Evolutionary conservation across 1,284 basidiomycete species (phyloP), one percentile per base, ranked within the genome.

Genomic region (Ustilago nuda): DNA sequence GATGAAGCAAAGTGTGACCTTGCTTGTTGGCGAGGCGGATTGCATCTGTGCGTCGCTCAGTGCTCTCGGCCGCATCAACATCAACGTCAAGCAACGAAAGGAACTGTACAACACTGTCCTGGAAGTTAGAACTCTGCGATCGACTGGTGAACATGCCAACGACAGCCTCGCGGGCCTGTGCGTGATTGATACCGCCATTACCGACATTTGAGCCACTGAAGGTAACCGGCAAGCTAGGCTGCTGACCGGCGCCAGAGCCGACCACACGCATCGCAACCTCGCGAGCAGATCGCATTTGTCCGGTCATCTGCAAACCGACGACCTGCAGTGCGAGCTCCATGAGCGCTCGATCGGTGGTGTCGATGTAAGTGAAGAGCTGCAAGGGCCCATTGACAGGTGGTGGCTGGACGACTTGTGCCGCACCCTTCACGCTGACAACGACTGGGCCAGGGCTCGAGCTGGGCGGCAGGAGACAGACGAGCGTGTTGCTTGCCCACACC

Each of bases 281-380:
- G 86, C 93, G 92, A 4, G 94, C 93, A 66, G 95, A 93, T 80
- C 96, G 93, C 60, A 96, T 92, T 83, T 94, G 93, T 43, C 95
- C 95, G 0, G 94, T 97, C 93, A 97, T 95, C 88, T 96, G 95
- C 73, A 97, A 87, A 2, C 95, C 95, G 32, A 98, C 94, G 9
- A 97, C 94, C 84, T 96, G 94, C 8, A 98, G 88, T 55, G 95
- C 95, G 62, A 97, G 89, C 85, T 97, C 95, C 94, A 97, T 95
- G 91, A 98, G 87, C 15, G 92, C 91, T 61, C 93, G 89, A 82
- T 97, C 94, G 13, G 93, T 92, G 70, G 94, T 92, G 81, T 95
- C 93, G n/a, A 92, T 90, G 86, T 97, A 97, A 0, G 92, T 94
- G 87, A 97, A 85, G 33, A 85, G 78, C 63, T 84, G 83, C 46